Conservation (phyloP, 331 rosid species). For the Pyracantha coccinea region DNA sequence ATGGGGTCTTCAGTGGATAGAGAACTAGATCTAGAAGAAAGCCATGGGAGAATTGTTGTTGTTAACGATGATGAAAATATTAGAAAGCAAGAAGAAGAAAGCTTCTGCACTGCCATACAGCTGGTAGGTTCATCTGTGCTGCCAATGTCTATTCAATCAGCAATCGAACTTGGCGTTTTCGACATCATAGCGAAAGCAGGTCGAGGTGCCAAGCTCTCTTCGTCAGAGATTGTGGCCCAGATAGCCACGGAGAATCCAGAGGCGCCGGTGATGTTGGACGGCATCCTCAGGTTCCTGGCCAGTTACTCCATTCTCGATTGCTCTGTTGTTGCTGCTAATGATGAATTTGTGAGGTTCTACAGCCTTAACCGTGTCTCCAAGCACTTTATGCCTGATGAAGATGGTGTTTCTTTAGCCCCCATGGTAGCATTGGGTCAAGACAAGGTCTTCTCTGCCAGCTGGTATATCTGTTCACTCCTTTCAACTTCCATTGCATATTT, state of each 20-base stretch:
- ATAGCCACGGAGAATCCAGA: not conserved
- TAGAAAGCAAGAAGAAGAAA: not conserved
- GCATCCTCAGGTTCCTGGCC: not conserved
- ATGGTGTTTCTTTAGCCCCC: conserved; percentile 29
- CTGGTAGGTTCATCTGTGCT: not conserved
- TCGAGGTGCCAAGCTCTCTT: not conserved
- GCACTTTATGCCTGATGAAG: not conserved
- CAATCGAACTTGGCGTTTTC: not conserved
- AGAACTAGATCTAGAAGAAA: not conserved
- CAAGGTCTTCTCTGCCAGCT: conserved; percentile 15
- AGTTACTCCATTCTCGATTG: not conserved
- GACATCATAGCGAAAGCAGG: not conserved
- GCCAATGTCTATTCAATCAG: not conserved
- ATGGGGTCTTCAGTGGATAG: too few species aligned
- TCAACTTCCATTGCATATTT: too few species aligned
- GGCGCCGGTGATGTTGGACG: not conserved
- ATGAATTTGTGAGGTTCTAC: not conserved
- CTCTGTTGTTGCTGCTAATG: not conserved
- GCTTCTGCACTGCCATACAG: not conserved
- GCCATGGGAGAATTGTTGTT: not conserved
- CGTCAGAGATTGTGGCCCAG: not conserved
- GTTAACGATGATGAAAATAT: not conserved
- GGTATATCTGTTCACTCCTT: not conserved
- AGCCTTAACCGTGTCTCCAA: not conserved
- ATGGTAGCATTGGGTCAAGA: conserved; percentile 17